Evolutionary conservation across 2,329 filamentous ascomycete species (phyloP).

Genomic region (Nemania diffusa): DNA sequence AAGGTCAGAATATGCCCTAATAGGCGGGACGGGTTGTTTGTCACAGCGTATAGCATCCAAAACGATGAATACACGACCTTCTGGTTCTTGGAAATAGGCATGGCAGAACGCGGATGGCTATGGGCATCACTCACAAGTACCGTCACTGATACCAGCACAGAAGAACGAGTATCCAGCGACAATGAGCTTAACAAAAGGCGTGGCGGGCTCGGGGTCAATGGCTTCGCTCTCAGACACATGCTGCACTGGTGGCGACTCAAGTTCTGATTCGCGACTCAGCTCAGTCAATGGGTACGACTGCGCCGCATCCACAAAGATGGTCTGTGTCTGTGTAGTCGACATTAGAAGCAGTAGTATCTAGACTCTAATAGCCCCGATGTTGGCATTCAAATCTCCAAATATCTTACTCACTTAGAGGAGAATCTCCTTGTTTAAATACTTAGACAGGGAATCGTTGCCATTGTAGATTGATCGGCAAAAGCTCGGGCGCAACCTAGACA

Average conservation of each 20-base stretch:
- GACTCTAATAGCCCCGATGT: background rate
- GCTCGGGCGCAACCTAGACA: conserved; percentile 5
- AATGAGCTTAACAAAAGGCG: conserved; percentile 59
- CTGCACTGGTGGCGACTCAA: conserved; percentile 36
- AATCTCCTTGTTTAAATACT: conserved; percentile 21
- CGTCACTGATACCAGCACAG: conserved; percentile 72
- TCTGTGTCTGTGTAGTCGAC: conserved; percentile 41
- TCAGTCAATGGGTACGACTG: conserved; percentile 42
- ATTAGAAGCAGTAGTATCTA: conserved; percentile 6
- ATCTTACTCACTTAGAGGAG: background rate
- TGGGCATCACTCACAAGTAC: conserved; percentile 53
- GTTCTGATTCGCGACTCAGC: conserved; percentile 33
- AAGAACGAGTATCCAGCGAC: conserved; percentile 72
- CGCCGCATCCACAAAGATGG: conserved; percentile 26
- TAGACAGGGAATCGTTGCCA: background rate
- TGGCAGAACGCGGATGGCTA: background rate
- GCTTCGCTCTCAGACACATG: conserved; percentile 27
- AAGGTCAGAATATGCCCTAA: conserved; percentile 6
- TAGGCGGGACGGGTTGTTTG: background rate
- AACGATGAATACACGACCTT: background rate
- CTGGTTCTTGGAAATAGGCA: background rate
- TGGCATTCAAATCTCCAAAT: background rate
- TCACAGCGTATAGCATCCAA: background rate
- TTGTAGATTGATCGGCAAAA: conserved; percentile 24
- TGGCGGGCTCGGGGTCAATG: conserved; percentile 39